Conservation (phyloP, 164 flowering plant species). For the Macadamia tetraphylla region DNA sequence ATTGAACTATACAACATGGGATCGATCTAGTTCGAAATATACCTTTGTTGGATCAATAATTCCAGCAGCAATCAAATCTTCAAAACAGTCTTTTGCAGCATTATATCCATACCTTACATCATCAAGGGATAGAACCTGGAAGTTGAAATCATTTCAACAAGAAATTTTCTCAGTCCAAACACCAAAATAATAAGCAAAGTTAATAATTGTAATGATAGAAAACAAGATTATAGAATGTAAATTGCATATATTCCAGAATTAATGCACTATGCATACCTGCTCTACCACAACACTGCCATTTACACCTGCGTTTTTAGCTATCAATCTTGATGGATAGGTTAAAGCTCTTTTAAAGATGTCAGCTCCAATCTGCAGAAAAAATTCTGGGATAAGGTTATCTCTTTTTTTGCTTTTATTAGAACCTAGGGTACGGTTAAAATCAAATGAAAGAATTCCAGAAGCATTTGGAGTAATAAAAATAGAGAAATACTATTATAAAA, state of each 20-base stretch:
- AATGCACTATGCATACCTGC: conserved; percentile 37
- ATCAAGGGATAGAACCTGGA: conserved; percentile 55
- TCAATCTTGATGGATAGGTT: conserved; percentile 58
- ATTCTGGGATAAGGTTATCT: not conserved
- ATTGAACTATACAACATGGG: no score
- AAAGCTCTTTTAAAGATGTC: conserved; percentile 77
- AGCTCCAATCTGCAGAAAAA: conserved; percentile 67
- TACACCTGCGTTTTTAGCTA: conserved; percentile 81
- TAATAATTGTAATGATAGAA: not conserved
- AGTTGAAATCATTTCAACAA: not conserved
- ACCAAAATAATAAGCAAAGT: not conserved
- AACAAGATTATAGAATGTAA: not conserved
- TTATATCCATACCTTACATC: conserved; percentile 62
- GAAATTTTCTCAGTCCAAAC: not conserved
- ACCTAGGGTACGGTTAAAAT: not conserved
- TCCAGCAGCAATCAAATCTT: conserved; percentile 72
- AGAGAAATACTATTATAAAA: not conserved
- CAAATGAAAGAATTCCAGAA: not conserved
- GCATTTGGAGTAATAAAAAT: not conserved
- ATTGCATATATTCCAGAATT: not conserved
- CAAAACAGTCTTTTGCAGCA: conserved; percentile 69
- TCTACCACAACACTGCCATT: conserved; percentile 67
- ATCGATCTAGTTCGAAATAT: not conserved
- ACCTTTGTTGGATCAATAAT: conserved; percentile 92
- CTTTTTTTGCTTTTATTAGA: no score